Base-by-base conservation (phyloP, 352 stramenopile genomes). In the Salisapilia sapeloensis region DNA sequence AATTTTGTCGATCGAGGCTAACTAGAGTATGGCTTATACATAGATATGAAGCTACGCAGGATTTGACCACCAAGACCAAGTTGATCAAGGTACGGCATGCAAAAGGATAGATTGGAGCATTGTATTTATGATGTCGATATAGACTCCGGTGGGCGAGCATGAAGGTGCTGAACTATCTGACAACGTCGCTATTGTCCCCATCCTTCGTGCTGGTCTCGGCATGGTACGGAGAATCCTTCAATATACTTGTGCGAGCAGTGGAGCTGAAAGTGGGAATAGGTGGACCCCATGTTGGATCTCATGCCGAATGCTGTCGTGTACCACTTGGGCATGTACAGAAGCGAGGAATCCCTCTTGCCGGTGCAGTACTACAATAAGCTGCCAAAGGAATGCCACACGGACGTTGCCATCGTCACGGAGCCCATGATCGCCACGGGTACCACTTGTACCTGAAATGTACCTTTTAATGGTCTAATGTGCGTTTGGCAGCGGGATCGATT, bases 351-450 rank as follows among this genome's bases (percentile, higher is more conserved):
- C 28, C 57, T 96, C 6, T 45, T 95, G 18, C 93, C 92, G 3
- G 89, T 98, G n/a, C 86, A 97, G 46, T 99, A 99, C 69, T 99
- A 98, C 65, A 98, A 98, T 74, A 92, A 96, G 44, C 61, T 99
- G 2, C 94, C 94, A 2, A 94, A 95, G 38, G 66, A 93, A 44
- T 94, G 89, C 56, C 66, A 82, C 24, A 56, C 67, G 11, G 82
- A 96, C 36, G 76, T 93, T 22, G 93, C 94, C 6, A 96, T 97
- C 42, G 64, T 99, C 16, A 54, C 98, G 20, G 94, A 99, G 59
- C 93, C 93, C 12, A 67, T 97, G 29, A 97, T 99, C 51, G 89
- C 87, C 8, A 97, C 90, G 14, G 75, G 75, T 85, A 46, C 33
- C 36, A 14, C 26, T 4, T 4, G 11, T 12, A 4, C 10, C 9